These are phyloP conservation scores for Papiliotrema laurentii DNA, from an alignment of 1,284 basidiomycete species.

Conservation along the genomic window DNA sequence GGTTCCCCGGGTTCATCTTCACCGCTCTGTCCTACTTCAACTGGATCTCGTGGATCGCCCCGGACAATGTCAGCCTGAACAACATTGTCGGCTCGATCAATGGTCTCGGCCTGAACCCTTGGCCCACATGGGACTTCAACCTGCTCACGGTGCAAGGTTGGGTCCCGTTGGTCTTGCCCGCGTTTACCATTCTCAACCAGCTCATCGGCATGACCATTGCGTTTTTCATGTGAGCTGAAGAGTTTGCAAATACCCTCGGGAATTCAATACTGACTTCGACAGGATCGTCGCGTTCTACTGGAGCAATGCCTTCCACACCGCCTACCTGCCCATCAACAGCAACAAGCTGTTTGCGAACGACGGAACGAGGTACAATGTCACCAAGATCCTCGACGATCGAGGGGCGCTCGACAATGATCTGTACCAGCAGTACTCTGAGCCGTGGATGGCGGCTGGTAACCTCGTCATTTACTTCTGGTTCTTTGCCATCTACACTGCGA, in stretches of 20 bases:
- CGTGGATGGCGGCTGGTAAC: constrained; percentile 26
- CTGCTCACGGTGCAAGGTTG: constrained; percentile 13
- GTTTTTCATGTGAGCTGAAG: too few relatives aligned
- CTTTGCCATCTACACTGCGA: constrained; percentile 27
- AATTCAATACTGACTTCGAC: too few relatives aligned
- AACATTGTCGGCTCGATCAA: constrained; percentile 23
- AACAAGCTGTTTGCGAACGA: constrained; percentile 26
- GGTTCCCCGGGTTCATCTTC: constrained; percentile 48
- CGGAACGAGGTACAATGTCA: constrained; percentile 33
- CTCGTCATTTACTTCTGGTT: constrained; percentile 21
- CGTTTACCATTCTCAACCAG: constrained; percentile 32
- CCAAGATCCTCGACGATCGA: constrained; percentile 11
- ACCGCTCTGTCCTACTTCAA: constrained; percentile 54
- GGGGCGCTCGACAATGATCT: constrained; percentile 12
- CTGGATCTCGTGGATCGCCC: constrained; percentile 60
- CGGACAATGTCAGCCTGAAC: constrained; percentile 32
- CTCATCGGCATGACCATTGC: constrained; percentile 24
- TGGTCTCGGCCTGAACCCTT: constrained; percentile 45
- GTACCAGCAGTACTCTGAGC: constrained; percentile 28
- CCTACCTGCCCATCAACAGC: constrained; percentile 32
- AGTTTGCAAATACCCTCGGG: too few relatives aligned
- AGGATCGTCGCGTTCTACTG: constrained; percentile 24
- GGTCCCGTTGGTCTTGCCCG: constrained; percentile 26
- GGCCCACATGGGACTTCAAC: constrained; percentile 44
- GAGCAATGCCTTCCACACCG: constrained; percentile 25